Conservation (phyloP, 164 flowering plant genomes). For the Aristolochia californica region DNA sequence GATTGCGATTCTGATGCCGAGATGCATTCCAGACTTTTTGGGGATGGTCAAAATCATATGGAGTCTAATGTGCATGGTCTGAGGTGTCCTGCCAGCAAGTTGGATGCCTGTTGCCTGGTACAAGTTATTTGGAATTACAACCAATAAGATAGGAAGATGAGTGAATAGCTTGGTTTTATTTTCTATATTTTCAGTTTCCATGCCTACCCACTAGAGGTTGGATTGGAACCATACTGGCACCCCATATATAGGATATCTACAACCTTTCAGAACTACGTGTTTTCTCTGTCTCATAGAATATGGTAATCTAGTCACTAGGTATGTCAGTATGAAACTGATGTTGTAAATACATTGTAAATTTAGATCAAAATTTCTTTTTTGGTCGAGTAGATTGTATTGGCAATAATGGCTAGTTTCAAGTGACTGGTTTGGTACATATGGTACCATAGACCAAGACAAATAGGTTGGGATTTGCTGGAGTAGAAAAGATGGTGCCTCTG, state of each 20-base stretch:
- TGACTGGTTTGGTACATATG: too few relatives aligned
- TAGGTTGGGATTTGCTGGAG: too few relatives aligned
- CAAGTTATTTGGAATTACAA: neutral
- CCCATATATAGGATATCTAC: constrained; percentile 78
- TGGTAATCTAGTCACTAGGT: neutral
- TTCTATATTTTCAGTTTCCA: neutral
- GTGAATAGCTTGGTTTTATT: neutral
- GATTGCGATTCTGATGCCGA: constrained; percentile 33
- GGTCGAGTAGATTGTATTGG: neutral
- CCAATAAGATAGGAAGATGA: neutral
- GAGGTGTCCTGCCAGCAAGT: constrained; percentile 55
- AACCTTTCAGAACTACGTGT: constrained; percentile 25
- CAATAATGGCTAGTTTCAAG: neutral
- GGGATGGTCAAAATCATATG: constrained; percentile 12
- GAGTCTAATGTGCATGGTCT: constrained; percentile 17
- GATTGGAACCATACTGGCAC: constrained; percentile 37
- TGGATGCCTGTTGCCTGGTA: constrained; percentile 86
- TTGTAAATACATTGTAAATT: neutral
- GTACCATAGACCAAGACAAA: too few relatives aligned
- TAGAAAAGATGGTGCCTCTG: too few relatives aligned
- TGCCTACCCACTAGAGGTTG: neutral
- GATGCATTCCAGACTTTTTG: constrained; percentile 13
- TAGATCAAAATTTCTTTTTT: neutral
- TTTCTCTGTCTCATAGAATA: constrained; percentile 6
- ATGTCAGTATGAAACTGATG: neutral